phyloP scores from a whole-genome alignment of 2,329 filamentous ascomycete species.

The Aspergillus pseudotamarii region DNA sequence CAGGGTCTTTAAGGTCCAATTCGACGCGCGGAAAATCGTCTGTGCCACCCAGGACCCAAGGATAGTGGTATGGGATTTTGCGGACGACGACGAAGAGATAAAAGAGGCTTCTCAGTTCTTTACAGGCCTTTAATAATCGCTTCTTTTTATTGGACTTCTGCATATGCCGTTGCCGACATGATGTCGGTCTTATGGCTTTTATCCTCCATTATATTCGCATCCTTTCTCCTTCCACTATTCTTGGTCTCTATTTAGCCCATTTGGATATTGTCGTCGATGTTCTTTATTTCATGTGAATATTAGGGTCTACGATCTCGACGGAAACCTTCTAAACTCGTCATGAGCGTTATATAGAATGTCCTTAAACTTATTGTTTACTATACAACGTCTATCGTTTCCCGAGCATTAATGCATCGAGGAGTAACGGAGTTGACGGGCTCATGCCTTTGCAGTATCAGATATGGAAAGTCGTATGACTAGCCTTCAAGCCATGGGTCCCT shows the following conservation, averaged over 20 bases:
- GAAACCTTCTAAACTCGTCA: not conserved
- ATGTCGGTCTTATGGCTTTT: not conserved
- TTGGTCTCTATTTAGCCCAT: not conserved
- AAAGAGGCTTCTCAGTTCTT: constrained; percentile 80
- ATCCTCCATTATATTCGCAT: not conserved
- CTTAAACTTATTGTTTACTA: not conserved
- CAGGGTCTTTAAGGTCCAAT: constrained; percentile 94
- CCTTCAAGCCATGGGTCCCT: not conserved
- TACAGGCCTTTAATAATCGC: constrained; percentile 44
- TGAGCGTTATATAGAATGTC: not conserved
- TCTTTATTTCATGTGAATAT: not conserved
- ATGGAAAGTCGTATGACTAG: not conserved
- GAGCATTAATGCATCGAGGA: constrained; percentile 1
- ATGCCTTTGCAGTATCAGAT: not conserved
- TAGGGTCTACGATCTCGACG: not conserved
- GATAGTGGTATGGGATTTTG: constrained; percentile 98
- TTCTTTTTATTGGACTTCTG: not conserved
- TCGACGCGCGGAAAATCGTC: constrained; percentile 88
- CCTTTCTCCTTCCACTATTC: not conserved
- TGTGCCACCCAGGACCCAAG: constrained; percentile 89
- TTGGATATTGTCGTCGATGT: not conserved
- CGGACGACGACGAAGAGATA: constrained; percentile 78
- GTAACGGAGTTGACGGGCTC: not conserved
- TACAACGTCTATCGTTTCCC: not conserved
- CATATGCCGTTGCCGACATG: not conserved